A percentile compares a stretch with the other conserved stretches of the same genome.
These are phyloP conservation scores for Colletotrichum theobromicola DNA, from an alignment of 2,329 filamentous ascomycete species.

Conservation along the genomic window DNA sequence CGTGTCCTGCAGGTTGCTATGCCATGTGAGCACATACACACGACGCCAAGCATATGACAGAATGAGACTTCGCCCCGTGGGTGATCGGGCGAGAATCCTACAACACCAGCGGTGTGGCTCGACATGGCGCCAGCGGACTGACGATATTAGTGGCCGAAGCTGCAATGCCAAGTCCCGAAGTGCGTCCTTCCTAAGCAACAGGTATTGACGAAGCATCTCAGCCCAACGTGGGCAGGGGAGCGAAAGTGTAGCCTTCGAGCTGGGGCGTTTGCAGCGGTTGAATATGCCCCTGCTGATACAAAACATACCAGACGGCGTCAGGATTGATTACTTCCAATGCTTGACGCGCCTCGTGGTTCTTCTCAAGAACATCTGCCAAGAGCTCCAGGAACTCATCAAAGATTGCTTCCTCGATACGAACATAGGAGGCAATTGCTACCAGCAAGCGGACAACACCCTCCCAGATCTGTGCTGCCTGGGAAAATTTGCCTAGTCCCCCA, in stretches of 20 bases:
- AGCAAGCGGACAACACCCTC: slow-evolving; percentile 65
- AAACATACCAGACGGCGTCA: slow-evolving; percentile 78
- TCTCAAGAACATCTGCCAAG: slow-evolving; percentile 57
- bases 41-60: background rate
- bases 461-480: slow-evolving; percentile 69
- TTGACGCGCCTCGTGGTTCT: slow-evolving; percentile 51
- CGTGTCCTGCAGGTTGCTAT: background rate
- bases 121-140: background rate
- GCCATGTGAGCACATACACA: background rate
- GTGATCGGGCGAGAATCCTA: background rate
- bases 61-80: background rate
- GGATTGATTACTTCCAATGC: slow-evolving; percentile 70
- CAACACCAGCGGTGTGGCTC: background rate
- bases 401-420: slow-evolving; percentile 69
- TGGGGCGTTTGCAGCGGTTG: slow-evolving; percentile 41
- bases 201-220: background rate
- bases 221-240: slow-evolving; percentile 13
- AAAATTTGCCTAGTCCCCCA: slow-evolving; percentile 60
- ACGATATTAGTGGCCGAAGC: background rate
- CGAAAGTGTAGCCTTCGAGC: slow-evolving; percentile 48
- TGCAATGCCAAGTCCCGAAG: background rate
- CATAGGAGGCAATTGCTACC: slow-evolving; percentile 63
- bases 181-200: background rate
- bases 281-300: slow-evolving; percentile 52
- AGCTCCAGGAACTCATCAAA: slow-evolving; percentile 76